These are phyloP conservation scores for Gossypium schwendimanii DNA, from an alignment of 441 rosid species.

Conservation along the genomic window DNA sequence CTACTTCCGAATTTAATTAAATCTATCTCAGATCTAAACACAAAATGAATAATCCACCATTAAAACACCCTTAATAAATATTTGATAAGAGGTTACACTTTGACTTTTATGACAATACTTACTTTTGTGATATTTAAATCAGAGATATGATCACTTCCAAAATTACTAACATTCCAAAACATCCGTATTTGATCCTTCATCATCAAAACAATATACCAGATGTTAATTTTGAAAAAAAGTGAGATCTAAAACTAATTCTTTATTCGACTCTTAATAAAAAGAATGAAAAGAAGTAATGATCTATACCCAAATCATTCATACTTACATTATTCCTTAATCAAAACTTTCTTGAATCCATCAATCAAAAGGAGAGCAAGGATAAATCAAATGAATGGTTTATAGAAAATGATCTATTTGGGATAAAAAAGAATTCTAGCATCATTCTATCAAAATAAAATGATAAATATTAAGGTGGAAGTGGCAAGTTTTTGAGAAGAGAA, in stretches of 20 bases:
- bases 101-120: background rate
- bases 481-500: background rate
- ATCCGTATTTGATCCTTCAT: background rate
- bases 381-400: background rate
- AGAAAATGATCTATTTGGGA: background rate
- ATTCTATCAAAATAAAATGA: background rate
- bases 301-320: background rate
- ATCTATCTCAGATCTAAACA: no score
- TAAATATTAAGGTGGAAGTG: background rate
- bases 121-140: background rate
- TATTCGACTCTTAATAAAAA: background rate
- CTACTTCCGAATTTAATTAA: background rate
- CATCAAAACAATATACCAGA: background rate
- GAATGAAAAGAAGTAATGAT: background rate
- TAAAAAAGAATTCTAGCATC: background rate
- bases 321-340: background rate
- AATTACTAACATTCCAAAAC: background rate
- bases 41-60: background rate
- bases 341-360: background rate
- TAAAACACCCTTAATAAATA: background rate
- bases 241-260: no score
- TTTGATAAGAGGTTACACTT: background rate
- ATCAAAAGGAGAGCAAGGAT: background rate
- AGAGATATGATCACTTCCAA: background rate
- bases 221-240: no score